A percentile compares a stretch with the other conserved stretches of the same genome.
Evolutionary conservation across 2,329 filamentous ascomycete species (phyloP).

Genomic region (Cytospora mali): DNA sequence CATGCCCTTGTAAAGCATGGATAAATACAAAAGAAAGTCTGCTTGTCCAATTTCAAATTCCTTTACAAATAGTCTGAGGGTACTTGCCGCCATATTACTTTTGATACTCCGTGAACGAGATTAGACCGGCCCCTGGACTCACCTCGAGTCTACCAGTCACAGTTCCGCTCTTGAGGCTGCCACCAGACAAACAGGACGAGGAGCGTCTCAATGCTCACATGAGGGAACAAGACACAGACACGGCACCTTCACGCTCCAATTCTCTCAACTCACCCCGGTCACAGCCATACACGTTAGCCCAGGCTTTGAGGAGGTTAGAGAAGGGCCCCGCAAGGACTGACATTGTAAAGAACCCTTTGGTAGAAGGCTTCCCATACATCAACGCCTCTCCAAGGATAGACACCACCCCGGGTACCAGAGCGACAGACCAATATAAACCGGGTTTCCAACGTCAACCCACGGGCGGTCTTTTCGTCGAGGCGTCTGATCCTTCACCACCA

Average conservation of each 20-base stretch:
- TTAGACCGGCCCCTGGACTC: too few species aligned
- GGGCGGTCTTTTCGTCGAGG: conserved; percentile 12
- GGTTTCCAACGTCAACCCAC: conserved; percentile 13
- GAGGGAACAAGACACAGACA: not conserved
- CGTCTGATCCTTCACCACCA: conserved; percentile 2
- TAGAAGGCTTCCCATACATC: conserved; percentile 13
- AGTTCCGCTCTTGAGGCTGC: conserved; percentile 1
- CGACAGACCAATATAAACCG: not conserved
- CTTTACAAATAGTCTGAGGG: not conserved
- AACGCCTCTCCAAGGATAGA: conserved; percentile 14
- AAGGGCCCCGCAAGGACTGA: conserved; percentile 5
- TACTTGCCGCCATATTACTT: not conserved
- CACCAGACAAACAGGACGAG: not conserved
- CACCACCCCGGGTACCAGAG: not conserved
- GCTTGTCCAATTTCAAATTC: not conserved
- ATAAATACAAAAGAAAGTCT: conserved; percentile 3
- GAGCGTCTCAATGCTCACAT: not conserved
- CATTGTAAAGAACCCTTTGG: not conserved
- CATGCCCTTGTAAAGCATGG: not conserved
- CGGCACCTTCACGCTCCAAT: not conserved
- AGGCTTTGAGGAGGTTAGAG: not conserved
- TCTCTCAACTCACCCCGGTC: not conserved
- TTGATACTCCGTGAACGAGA: not conserved
- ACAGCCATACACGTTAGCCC: conserved; percentile 5
- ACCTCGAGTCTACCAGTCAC: too few species aligned